Evolutionary conservation across 2,329 filamentous ascomycete species (phyloP), one percentile per base, ranked within the genome.

Genomic region (Ophiostoma perfectum): DNA sequence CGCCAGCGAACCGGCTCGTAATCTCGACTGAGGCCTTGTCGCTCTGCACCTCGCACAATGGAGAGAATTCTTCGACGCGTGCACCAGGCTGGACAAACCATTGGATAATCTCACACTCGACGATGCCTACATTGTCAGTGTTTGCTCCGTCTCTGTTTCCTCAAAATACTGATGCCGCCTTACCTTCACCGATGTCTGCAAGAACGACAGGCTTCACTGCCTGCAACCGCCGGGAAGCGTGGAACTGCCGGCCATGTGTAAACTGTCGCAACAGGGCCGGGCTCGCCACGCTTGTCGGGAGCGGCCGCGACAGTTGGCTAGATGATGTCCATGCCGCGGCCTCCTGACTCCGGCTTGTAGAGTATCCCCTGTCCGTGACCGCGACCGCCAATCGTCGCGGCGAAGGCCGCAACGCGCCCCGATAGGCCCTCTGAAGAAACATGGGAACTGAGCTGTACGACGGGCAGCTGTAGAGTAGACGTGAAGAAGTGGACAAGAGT

Each of bases 81-180:
- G 95, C 95, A 69, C 93, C 94, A 65, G 96, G 93, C 80, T 97
- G 90, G 73, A 99, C 94, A 78, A 98, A 99, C 95, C 95, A 99
- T 82, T 99, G 95, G 75, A 98, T 98, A 75, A 99, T 92, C 79
- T 99, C 95, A 76, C 95, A 97, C 81, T 99, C 95, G 77, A 95
- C 93, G 75, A 98, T 99, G 68, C 95, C 95, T 95, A 74, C 5
- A 38, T 27, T 8, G 9, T 41, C 9, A 67, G 58, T 42, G 8
- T n/a, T 9, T 27, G 49, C 12, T 52, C 47, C 3, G n/a, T 41
- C 9, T 7, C 8, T 18, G 45, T 4, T 14, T 38, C 44, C 27
- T 64, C 12, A 45, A 39, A 45, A 64, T 36, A 58, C 49, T 3
- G 42, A 39, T 68, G 16, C 27, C 27, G 27, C 27, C 27, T 2